These are phyloP conservation scores for Venturiaceae sp. DNA, from an alignment of 2,329 filamentous ascomycete species.

Conservation along the genomic window DNA sequence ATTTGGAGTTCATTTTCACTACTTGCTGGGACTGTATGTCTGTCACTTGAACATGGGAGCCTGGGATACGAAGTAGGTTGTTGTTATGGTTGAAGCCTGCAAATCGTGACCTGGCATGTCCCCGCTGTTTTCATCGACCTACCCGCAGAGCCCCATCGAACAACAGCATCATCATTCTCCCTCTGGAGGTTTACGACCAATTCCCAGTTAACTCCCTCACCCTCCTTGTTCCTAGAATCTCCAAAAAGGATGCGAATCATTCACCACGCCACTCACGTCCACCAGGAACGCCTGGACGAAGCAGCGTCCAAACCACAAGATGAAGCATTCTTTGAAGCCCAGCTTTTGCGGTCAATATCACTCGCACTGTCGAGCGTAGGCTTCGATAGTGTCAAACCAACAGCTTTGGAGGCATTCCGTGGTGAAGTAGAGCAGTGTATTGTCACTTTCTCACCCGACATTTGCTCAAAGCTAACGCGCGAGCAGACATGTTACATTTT, in stretches of 20 bases:
- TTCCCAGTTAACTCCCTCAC: neutral
- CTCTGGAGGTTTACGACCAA: neutral
- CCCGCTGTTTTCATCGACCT: neutral
- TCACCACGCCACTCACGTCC: neutral
- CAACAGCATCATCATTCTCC: neutral
- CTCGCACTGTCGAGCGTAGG: constrained; percentile 41
- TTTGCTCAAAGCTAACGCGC: neutral
- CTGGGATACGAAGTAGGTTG: neutral
- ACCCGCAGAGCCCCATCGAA: neutral
- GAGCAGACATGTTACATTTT: constrained; percentile 44
- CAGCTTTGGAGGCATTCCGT: constrained; percentile 47
- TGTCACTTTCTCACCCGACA: constrained; percentile 14
- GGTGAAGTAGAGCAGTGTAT: constrained; percentile 49
- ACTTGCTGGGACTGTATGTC: too few species aligned
- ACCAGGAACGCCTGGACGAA: neutral
- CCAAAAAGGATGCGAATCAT: neutral
- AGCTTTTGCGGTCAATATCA: constrained; percentile 46
- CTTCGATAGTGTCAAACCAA: constrained; percentile 44
- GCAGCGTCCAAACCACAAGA: constrained; percentile 18
- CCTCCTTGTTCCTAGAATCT: neutral
- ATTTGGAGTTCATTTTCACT: too few species aligned
- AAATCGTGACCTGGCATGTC: neutral
- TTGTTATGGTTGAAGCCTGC: neutral
- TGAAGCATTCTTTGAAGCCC: constrained; percentile 41
- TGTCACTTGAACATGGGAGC: neutral